Evolutionary conservation across 768 basidiomycete genomes (phyloP), one percentile per base, ranked within the genome.

Genomic region (Piloderma croceum): DNA sequence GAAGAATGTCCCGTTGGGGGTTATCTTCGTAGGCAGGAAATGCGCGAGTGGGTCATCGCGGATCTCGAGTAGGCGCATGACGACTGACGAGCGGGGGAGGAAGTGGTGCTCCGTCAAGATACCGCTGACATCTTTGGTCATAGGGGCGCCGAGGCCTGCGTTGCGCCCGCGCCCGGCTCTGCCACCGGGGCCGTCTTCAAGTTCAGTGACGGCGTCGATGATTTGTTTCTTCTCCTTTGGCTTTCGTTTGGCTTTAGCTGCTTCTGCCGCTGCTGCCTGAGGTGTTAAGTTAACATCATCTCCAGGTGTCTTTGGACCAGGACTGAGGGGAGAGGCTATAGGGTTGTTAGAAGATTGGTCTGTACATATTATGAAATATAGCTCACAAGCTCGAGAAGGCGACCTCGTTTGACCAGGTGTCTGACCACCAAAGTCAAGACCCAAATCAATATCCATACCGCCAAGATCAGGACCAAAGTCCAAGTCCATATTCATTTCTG

Each of bases 201-300:
- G 74, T 60, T 97, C 92, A 6, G 86, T 92, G 32, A 90, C 77
- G n/a, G 77, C 74, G 59, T 97, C 93, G 41, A 94, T 85, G 33
- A 92, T 88, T 49, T 88, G 83, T 61, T 85, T 93, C 71, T 83
- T 89, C 54, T 84, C 81, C 48, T 76, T 79, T 24, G 60, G 57
- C 60, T 81, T 75, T 51, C 74, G 67, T 65, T 74, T 68, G 53
- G 52, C 56, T 43, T 69, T 70, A 24, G 53, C 64, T 25, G 67
- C 61, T 29, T 65, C 68, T n/a, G 68, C 70, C 21, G 65, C 70
- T 7, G 70, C 71, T 12, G 73, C 73, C 4, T 69, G 68, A 4
- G 76, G 70, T 6, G 73, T 69, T 41, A 73, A 49, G 27, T 68
- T 62, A 6, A 73, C 57, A 19, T 76, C 74, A 10, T 82, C 81